Conservation (phyloP, 352 stramenopile genomes). For the Pythium myriotylum region DNA sequence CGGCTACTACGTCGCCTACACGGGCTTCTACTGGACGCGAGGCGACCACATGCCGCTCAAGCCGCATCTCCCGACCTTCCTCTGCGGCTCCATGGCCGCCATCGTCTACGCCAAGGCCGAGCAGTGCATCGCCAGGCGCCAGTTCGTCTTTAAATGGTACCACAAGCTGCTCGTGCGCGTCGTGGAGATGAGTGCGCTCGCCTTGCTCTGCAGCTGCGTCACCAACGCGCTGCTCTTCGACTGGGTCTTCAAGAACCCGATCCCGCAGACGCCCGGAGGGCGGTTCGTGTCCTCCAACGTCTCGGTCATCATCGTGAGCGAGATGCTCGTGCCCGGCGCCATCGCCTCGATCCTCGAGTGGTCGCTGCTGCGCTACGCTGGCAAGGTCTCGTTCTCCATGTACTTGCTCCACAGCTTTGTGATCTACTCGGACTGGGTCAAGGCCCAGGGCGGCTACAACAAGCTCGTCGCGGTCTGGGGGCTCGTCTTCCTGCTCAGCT, state of each 20-base stretch:
- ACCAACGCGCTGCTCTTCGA: slow-evolving; percentile 33
- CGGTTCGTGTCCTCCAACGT: slow-evolving; percentile 31
- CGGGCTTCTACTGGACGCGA: slow-evolving; percentile 35
- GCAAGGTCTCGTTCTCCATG: slow-evolving; percentile 48
- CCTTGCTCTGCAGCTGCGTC: slow-evolving; percentile 27
- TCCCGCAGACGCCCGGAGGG: slow-evolving; percentile 12
- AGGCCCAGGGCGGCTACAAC: slow-evolving; percentile 33
- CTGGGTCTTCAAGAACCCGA: slow-evolving; percentile 32
- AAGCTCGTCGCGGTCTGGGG: slow-evolving; percentile 36
- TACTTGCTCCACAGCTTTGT: slow-evolving; percentile 60
- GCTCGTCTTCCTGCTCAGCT: slow-evolving; percentile 32
- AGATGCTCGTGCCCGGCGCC: slow-evolving; percentile 34
- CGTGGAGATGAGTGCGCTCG: slow-evolving; percentile 22
- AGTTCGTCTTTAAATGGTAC: slow-evolving; percentile 6
- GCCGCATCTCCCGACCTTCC: slow-evolving; percentile 39
- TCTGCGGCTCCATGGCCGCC: slow-evolving; percentile 38
- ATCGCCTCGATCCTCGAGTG: slow-evolving; percentile 36
- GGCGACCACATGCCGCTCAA: slow-evolving; percentile 27
- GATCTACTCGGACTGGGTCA: slow-evolving; percentile 28
- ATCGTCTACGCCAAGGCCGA: slow-evolving; percentile 41
- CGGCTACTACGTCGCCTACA: slow-evolving; percentile 35
- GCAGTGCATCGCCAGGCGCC: slow-evolving; percentile 20
- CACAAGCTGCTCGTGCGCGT: slow-evolving; percentile 13
- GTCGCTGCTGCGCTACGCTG: slow-evolving; percentile 32
- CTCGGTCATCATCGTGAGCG: slow-evolving; percentile 37